These are phyloP conservation scores for Dothideomycetes sp. DNA, from an alignment of 2,329 filamentous ascomycete genomes.

Conservation along the genomic window DNA sequence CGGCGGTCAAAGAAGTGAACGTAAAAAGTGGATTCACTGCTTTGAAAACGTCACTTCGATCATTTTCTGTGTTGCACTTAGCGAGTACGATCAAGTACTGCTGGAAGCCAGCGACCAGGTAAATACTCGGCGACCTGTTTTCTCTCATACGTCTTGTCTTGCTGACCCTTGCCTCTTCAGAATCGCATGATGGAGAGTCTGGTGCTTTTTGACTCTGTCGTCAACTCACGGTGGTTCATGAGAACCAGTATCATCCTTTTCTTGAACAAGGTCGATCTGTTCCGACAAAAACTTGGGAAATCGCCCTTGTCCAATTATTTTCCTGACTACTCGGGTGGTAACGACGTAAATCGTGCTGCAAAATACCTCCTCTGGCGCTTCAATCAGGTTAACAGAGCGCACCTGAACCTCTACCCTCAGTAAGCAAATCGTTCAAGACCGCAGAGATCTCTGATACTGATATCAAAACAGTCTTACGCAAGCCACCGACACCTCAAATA, in stretches of 20 bases:
- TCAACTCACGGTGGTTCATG: constrained; percentile 99
- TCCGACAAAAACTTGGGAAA: constrained; percentile 84
- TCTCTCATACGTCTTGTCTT: background rate
- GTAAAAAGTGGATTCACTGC: constrained; percentile 99
- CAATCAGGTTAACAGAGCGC: constrained; percentile 94
- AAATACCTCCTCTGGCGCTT: constrained; percentile 98
- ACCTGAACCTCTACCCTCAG: constrained; percentile 96
- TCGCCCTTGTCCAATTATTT: constrained; percentile 94
- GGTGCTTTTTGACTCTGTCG: constrained; percentile 92
- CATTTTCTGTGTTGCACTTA: constrained; percentile 96
- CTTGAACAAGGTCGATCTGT: constrained; percentile 97
- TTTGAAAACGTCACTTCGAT: constrained; percentile 99
- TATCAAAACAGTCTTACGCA: constrained; percentile 66
- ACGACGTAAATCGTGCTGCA: constrained; percentile 94
- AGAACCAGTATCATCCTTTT: constrained; percentile 97
- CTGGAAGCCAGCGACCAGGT: constrained; percentile 96
- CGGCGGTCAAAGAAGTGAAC: constrained; percentile 89
- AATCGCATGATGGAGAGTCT: constrained; percentile 99
- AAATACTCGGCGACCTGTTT: constrained; percentile 26
- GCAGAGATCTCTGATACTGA: too few species aligned
- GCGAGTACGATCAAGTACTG: constrained; percentile 95
- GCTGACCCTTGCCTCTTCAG: constrained; percentile 37
- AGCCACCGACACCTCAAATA: constrained; percentile 97
- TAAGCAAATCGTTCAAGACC: constrained; percentile 54
- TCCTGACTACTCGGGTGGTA: constrained; percentile 92